Percentiles rank a stretch among this genome's conserved stretches.
Conservation (phyloP, 75 land plant species). For the Pinus taeda region DNA sequence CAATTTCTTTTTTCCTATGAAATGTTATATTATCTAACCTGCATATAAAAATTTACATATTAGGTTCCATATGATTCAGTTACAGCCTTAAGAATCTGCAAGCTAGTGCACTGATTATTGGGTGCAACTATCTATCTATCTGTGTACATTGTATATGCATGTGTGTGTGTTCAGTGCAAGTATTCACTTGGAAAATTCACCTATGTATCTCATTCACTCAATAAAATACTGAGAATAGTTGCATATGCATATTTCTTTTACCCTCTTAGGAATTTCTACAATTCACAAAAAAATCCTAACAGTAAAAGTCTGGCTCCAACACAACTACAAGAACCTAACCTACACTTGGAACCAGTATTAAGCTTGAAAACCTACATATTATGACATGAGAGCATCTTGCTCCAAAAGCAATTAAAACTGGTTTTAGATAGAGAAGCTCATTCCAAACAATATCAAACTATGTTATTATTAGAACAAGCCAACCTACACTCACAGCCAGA, state of each 20-base stretch:
- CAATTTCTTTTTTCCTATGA: slow-evolving; percentile 35
- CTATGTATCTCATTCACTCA: background rate
- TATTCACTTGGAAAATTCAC: background rate
- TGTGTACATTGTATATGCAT: background rate
- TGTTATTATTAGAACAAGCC: background rate
- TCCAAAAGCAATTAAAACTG: background rate
- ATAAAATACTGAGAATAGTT: background rate
- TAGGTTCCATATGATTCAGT: background rate
- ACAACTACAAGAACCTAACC: background rate
- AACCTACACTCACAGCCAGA: background rate
- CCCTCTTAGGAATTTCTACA: background rate
- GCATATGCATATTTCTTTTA: background rate
- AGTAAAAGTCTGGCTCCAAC: background rate
- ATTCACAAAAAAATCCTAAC: background rate
- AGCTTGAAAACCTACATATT: background rate
- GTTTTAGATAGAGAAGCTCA: background rate
- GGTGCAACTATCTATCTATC: background rate
- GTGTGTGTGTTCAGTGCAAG: too few relatives aligned
- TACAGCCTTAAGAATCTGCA: background rate
- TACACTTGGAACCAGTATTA: background rate
- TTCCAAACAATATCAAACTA: too few relatives aligned
- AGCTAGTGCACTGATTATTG: background rate
- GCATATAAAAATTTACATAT: slow-evolving; percentile 5
- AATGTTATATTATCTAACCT: slow-evolving; percentile 69
- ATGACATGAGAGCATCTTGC: background rate